These are phyloP conservation scores for Globisporangium lucens DNA, from an alignment of 352 stramenopile genomes.

Conservation along the genomic window DNA sequence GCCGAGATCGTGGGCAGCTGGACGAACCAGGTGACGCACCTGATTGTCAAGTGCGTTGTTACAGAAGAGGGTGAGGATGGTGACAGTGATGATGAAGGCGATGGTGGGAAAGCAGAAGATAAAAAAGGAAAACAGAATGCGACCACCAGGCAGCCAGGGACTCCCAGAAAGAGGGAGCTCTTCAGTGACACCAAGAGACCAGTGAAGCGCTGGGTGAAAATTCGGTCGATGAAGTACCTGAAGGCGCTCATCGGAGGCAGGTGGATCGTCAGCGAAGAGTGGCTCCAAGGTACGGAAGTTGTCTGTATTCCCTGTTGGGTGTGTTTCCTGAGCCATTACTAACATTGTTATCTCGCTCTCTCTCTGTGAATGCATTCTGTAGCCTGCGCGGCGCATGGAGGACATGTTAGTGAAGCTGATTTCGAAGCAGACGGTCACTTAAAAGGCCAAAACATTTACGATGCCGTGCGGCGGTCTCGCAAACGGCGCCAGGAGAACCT, in stretches of 20 bases:
- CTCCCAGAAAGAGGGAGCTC: constrained; percentile 40
- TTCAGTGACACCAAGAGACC: constrained; percentile 28
- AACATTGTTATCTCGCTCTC: background rate
- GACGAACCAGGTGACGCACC: constrained; percentile 66
- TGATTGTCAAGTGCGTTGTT: constrained; percentile 81
- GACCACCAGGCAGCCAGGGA: background rate
- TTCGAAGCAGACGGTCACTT: constrained; percentile 64
- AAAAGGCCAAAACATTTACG: constrained; percentile 45
- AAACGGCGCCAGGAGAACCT: constrained; percentile 40
- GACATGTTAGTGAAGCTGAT: constrained; percentile 41
- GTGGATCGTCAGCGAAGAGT: constrained; percentile 85
- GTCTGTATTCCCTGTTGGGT: background rate
- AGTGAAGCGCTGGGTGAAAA: constrained; percentile 71
- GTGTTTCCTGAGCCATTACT: background rate
- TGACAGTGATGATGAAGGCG: background rate
- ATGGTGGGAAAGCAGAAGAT: too few relatives aligned
- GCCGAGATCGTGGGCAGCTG: constrained; percentile 51
- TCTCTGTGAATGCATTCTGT: constrained; percentile 11
- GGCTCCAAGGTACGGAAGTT: constrained; percentile 51
- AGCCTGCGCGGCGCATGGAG: constrained; percentile 39
- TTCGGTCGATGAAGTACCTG: constrained; percentile 84
- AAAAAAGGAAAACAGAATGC: background rate
- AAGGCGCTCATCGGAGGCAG: constrained; percentile 73
- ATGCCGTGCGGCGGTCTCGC: constrained; percentile 51
- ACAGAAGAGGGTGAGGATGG: constrained; percentile 25